A percentile compares a stretch with the other conserved stretches of the same genome.
phyloP scores from a whole-genome alignment of 2,329 filamentous ascomycete genomes.

The Tolypocladium guangdongense region DNA sequence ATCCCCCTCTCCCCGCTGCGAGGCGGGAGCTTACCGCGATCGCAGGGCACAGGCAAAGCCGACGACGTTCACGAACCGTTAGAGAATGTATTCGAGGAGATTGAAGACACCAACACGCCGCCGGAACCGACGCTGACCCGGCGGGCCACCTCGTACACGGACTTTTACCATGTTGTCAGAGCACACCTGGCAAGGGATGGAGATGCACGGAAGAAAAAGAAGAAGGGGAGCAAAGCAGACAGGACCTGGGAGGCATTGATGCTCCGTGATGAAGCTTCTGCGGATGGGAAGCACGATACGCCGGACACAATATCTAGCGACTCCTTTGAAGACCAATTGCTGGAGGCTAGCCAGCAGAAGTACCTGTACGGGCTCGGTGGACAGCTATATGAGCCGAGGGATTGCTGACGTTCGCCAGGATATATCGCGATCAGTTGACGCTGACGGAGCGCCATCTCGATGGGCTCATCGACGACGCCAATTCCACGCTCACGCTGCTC shows the following conservation, averaged over 20 bases:
- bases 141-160: slow-evolving; percentile 64
- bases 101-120: slow-evolving; percentile 43
- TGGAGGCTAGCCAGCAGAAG: slow-evolving; percentile 74
- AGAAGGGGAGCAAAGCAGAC: slow-evolving; percentile 23
- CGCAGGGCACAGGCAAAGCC: slow-evolving; percentile 42
- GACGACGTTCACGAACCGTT: slow-evolving; percentile 44
- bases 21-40: slow-evolving; percentile 13
- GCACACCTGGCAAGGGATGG: slow-evolving; percentile 43
- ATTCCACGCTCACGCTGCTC: slow-evolving; percentile 63
- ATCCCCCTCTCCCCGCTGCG: slow-evolving; percentile 5
- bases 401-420: slow-evolving; percentile 31
- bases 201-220: slow-evolving; percentile 26
- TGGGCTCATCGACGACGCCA: slow-evolving; percentile 65
- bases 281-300: slow-evolving; percentile 13
- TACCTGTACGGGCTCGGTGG: slow-evolving; percentile 54
- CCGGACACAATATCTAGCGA: slow-evolving; percentile 10
- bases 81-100: slow-evolving; percentile 46
- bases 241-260: slow-evolving; percentile 41
- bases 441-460: slow-evolving; percentile 76
- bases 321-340: slow-evolving; percentile 51
- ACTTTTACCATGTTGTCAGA: slow-evolving; percentile 57
- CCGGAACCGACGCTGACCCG: slow-evolving; percentile 54
- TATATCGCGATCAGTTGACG: slow-evolving; percentile 72
- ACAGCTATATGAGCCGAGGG: not conserved
- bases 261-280: slow-evolving; percentile 13